Base-by-base conservation (phyloP, 2,329 filamentous ascomycete species). In the Pseudogymnoascus sp. region DNA sequence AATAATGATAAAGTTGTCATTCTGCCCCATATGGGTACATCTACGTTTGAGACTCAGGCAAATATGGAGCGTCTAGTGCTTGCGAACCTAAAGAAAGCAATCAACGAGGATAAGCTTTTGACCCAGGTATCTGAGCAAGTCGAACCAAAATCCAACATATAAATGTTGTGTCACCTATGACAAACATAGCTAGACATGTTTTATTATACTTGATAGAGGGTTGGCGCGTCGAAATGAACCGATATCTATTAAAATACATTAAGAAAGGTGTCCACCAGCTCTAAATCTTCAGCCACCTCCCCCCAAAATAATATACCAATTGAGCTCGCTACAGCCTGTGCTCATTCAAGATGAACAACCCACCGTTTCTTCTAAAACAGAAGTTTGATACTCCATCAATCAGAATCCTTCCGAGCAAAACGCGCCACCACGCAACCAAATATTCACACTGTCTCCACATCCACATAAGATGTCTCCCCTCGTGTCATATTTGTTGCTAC, bases 11-110 rank as follows among this genome's bases (percentile, higher is more conserved):
- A 85, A 67, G 89, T 90, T 37, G 78, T 93, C 66, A 79, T 96
- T 26, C 77, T 93, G 41, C 91, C 90, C 61, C 91, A 96, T 75
- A 89, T 95, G 87, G 91, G 90, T 0, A 95, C 91, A 1, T 90
- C 82, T 78, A 93, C 89, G 0, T 77, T 84, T 35, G 90, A 88
- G 77, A 79, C 72, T 2, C 50, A 61, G 31, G 46, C 40, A n/a
- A 62, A 62, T 33, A 68, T 67, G 66, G 66, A 67, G 53, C 26
- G 22, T 24, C 59, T 63, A n/a, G 65, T 62, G 26, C 33, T 62
- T 33, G 50, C 28, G n/a, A 62, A 62, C 28, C 33, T 62, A 7
- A 59, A 35, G 22, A 59, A 24, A 35, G 61, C 61, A 24, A 35
- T 62, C 12, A 24, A 33, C 19, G 61, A 62, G 61, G 37, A 37